Conservation (phyloP, 2,329 filamentous ascomycete species). For the Paecilomyces fulvus region DNA sequence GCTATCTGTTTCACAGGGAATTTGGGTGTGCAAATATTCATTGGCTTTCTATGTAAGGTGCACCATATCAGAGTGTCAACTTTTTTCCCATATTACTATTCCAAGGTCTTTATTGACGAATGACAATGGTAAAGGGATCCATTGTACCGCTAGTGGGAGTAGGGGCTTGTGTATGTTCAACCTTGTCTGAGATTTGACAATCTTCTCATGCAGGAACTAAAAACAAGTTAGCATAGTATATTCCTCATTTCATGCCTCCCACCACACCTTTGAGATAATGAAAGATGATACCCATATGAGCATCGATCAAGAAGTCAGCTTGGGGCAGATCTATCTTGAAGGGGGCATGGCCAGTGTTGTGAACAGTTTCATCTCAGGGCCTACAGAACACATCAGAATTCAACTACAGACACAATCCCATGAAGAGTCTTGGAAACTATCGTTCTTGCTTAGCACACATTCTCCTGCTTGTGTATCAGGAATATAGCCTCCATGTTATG, state of each 20-base stretch:
- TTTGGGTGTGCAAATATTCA: background rate
- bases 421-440: background rate
- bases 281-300: background rate
- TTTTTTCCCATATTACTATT: background rate
- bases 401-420: background rate
- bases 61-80: background rate
- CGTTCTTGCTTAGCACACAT: no score
- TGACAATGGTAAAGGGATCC: background rate
- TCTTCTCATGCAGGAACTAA: background rate
- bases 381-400: background rate
- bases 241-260: background rate
- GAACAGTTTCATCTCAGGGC: background rate
- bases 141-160: background rate
- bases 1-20: background rate
- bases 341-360: background rate
- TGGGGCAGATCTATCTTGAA: background rate
- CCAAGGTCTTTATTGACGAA: background rate
- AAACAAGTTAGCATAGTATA: background rate
- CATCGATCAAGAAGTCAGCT: background rate
- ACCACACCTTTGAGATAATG: background rate
- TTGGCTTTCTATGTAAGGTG: background rate
- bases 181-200: background rate
- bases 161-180: background rate
- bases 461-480: no score
- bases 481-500: no score